phyloP scores from a whole-genome alignment of 2,329 filamentous ascomycete species.

The Aspergillus intermedius region DNA sequence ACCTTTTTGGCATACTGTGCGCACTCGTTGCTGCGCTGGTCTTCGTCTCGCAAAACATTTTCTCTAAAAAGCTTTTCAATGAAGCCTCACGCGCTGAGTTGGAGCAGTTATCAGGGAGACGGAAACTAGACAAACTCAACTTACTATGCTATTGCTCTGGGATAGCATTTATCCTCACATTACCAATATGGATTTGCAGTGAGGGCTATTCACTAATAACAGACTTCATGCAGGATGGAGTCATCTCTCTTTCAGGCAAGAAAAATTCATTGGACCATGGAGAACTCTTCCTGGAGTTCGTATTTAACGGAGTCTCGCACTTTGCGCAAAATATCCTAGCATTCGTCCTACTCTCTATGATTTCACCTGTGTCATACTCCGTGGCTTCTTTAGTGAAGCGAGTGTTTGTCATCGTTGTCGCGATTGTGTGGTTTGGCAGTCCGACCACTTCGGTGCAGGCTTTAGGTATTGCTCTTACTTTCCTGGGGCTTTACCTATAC shows the following conservation, averaged over 20 bases:
- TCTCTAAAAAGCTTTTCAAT: conserved; percentile 96
- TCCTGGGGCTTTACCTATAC: conserved; percentile 88
- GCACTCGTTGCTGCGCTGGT: conserved; percentile 85
- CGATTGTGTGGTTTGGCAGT: conserved; percentile 93
- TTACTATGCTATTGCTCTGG: conserved; percentile 95
- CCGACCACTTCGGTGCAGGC: conserved; percentile 77
- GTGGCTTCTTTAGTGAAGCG: conserved; percentile 94
- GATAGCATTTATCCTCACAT: conserved; percentile 78
- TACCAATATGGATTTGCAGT: conserved; percentile 87
- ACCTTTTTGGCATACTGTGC: conserved; percentile 82
- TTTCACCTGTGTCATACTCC: conserved; percentile 94
- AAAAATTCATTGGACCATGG: conserved; percentile 64
- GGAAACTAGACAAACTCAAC: conserved; percentile 94
- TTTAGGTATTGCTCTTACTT: conserved; percentile 79
- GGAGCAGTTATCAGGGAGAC: conserved; percentile 57
- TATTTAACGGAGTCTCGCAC: conserved; percentile 96
- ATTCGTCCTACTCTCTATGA: conserved; percentile 84
- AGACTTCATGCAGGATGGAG: conserved; percentile 76
- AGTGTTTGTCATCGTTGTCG: conserved; percentile 91
- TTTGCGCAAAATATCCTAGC: conserved; percentile 95
- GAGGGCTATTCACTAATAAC: conserved; percentile 73
- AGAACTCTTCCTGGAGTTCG: conserved; percentile 66
- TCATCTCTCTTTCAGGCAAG: conserved; percentile 67
- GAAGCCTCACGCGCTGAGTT: conserved; percentile 80
- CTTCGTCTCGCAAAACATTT: conserved; percentile 97